Conservation (phyloP, 179 eudicot genomes). For the Pouteria campechiana region DNA sequence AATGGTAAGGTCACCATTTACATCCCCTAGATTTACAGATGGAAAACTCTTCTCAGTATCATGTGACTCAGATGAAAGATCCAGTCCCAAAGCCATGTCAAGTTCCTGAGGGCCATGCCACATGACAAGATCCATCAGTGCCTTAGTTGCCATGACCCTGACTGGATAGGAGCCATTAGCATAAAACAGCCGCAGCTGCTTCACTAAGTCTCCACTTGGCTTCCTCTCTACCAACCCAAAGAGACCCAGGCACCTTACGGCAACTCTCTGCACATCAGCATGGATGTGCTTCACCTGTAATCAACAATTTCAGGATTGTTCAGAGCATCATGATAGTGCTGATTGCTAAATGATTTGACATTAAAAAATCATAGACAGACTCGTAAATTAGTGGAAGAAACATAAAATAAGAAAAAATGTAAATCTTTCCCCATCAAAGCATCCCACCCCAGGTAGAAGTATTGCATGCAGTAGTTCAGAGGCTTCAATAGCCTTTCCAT, state of each 20-base stretch:
- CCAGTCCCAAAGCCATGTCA: conserved; percentile 49
- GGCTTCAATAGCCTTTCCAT: conserved; percentile 75
- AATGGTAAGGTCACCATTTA: conserved; percentile 21
- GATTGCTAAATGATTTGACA: not conserved
- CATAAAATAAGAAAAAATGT: not conserved
- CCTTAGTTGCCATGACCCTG: conserved; percentile 66
- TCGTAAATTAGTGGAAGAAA: not conserved
- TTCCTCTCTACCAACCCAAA: conserved; percentile 70
- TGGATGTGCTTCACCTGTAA: conserved; percentile 78
- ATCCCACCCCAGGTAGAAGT: conserved; percentile 80
- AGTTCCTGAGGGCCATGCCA: conserved; percentile 93
- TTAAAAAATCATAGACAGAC: not conserved
- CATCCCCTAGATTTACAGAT: conserved; percentile 22
- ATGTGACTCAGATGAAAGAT: conserved; percentile 31
- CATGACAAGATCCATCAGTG: conserved; percentile 74
- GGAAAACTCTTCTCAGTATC: conserved; percentile 7
- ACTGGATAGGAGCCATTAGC: conserved; percentile 52
- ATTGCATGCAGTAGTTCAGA: conserved; percentile 63
- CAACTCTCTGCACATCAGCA: conserved; percentile 85
- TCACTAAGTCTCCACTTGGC: conserved; percentile 58
- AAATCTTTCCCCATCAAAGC: not conserved
- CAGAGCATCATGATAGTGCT: not conserved
- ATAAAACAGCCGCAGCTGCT: conserved; percentile 63
- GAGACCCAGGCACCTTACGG: conserved; percentile 81
- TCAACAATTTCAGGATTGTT: no score